Evolutionary conservation across 2,329 filamentous ascomycete genomes (phyloP).

Genomic region (Pestalotiopsis sp.): DNA sequence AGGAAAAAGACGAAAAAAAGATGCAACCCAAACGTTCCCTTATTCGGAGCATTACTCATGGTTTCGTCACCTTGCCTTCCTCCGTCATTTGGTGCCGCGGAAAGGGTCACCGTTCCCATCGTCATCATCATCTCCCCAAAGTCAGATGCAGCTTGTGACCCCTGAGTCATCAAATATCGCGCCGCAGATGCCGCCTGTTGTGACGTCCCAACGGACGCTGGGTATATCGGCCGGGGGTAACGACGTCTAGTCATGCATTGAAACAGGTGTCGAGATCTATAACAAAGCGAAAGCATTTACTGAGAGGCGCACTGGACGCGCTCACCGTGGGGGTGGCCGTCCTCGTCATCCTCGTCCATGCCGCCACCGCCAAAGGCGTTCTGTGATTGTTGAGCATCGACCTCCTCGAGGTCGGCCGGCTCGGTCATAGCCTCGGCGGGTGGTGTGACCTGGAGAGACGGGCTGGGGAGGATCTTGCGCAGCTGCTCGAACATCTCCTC

Average conservation of each 20-base stretch:
- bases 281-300: conserved; percentile 50
- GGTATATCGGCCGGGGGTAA: neutral
- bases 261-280: conserved; percentile 15
- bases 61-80: neutral
- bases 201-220: conserved; percentile 6
- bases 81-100: neutral
- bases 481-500: conserved; percentile 75
- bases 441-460: conserved; percentile 62
- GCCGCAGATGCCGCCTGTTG: conserved; percentile 28
- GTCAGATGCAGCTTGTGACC: conserved; percentile 21
- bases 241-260: conserved; percentile 10
- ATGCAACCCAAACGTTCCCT: conserved; percentile 5
- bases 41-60: conserved; percentile 2
- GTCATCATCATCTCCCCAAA: conserved; percentile 14
- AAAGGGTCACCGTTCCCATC: neutral
- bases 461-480: conserved; percentile 81
- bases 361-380: conserved; percentile 67
- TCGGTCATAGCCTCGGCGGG: conserved; percentile 90
- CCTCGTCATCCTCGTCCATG: conserved; percentile 78
- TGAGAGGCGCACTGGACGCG: conserved; percentile 86
- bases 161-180: conserved; percentile 26
- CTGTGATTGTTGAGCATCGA: conserved; percentile 70
- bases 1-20: conserved; percentile 5
- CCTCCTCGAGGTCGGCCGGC: conserved; percentile 81
- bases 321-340: conserved; percentile 73